phyloP scores from a whole-genome alignment of 208 protist genomes.

The Strigomonas culicis region DNA sequence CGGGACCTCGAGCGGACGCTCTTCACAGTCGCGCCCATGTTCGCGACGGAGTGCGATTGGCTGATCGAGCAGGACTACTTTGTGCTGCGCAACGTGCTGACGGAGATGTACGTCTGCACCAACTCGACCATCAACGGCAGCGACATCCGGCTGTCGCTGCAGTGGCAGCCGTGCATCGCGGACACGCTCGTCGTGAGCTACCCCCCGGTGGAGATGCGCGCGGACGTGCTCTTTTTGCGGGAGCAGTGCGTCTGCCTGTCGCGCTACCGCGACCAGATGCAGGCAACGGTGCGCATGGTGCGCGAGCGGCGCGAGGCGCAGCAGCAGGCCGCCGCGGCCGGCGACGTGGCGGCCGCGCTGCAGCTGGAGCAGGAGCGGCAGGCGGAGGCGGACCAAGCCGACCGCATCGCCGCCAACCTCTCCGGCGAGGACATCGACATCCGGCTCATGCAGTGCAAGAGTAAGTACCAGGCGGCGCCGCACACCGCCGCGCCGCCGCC shows the following conservation, averaged over 20 bases:
- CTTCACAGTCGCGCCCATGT: conserved; percentile 60
- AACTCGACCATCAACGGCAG: conserved; percentile 25
- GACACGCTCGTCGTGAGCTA: conserved; percentile 44
- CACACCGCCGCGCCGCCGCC: conserved; percentile 6
- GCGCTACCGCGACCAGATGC: conserved; percentile 57
- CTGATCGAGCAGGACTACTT: conserved; percentile 71
- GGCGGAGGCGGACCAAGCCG: conserved; percentile 1
- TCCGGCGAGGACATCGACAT: conserved; percentile 17
- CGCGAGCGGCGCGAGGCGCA: conserved; percentile 9
- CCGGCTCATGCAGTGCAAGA: conserved; percentile 13
- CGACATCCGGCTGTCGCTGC: conserved; percentile 35
- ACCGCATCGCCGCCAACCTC: too few relatives aligned
- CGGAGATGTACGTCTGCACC: conserved; percentile 63
- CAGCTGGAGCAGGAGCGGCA: conserved; percentile 12
- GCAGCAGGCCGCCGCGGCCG: conserved; percentile 16
- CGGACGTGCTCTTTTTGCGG: conserved; percentile 37
- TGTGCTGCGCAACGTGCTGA: conserved; percentile 51
- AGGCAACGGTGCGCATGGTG: conserved; percentile 29
- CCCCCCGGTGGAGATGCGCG: conserved; percentile 22
- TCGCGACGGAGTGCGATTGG: conserved; percentile 44
- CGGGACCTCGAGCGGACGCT: conserved; percentile 48
- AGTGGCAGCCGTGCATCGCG: conserved; percentile 45
- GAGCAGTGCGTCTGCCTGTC: conserved; percentile 40
- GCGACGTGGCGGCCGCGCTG: conserved; percentile 15
- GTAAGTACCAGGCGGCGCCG: not conserved